A percentile compares a stretch with the other conserved stretches of the same genome.
Evolutionary conservation across 352 stramenopile genomes (phyloP).

Genomic region (Ophiocytium majus): DNA sequence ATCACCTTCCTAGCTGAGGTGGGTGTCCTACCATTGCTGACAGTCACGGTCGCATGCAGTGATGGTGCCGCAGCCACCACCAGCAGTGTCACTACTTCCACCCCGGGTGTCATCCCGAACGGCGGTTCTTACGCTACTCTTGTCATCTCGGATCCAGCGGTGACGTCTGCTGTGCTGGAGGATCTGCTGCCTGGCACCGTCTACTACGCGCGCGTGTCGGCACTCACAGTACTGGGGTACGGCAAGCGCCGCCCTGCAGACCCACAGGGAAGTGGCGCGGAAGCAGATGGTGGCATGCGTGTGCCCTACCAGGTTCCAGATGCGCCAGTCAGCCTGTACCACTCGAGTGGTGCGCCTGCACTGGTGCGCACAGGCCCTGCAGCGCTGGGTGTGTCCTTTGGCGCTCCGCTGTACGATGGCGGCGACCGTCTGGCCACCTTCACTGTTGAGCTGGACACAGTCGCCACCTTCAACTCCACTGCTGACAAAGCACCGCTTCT

Average conservation of each 20-base stretch:
- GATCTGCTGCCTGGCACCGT: constrained; percentile 24
- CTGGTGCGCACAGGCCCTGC: constrained; percentile 60
- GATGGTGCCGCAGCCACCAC: background rate
- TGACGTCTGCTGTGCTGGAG: background rate
- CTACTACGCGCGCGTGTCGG: constrained; percentile 81
- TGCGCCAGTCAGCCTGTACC: constrained; percentile 70
- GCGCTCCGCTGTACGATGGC: constrained; percentile 80
- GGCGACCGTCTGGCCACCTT: constrained; percentile 82
- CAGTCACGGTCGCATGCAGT: constrained; percentile 23
- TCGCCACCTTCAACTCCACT: constrained; percentile 73
- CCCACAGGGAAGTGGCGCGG: constrained; percentile 53
- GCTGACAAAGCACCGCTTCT: constrained; percentile 70
- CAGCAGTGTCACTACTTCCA: background rate
- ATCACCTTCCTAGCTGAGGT: constrained; percentile 64
- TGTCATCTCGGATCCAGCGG: background rate
- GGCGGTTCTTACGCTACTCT: background rate
- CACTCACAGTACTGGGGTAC: constrained; percentile 81
- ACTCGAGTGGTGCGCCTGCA: constrained; percentile 70
- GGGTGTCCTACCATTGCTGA: constrained; percentile 55
- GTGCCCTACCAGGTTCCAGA: constrained; percentile 63
- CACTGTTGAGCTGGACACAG: constrained; percentile 82
- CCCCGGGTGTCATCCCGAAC: background rate
- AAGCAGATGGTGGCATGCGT: constrained; percentile 34
- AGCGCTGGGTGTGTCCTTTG: constrained; percentile 77
- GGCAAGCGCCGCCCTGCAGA: constrained; percentile 64